Evolutionary conservation across 2,329 filamentous ascomycete genomes (phyloP).

Genomic region (Cercospora zeae-maydis): DNA sequence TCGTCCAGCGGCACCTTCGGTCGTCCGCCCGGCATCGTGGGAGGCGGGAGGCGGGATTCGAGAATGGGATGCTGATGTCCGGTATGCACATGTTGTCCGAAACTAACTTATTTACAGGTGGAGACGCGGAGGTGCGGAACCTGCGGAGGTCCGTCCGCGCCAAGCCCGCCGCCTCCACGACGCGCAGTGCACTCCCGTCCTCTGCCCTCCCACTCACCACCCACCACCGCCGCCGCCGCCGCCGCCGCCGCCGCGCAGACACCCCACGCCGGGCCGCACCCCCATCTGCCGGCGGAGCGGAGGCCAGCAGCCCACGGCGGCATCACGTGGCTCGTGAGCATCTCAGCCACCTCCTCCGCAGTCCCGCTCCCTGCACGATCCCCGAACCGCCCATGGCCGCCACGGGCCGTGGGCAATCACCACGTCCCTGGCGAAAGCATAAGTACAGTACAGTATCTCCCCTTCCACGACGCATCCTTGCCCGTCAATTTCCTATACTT

Average conservation of each 20-base stretch:
- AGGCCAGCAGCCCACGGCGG: neutral
- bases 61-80: neutral
- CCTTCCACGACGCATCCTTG: neutral
- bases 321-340: neutral
- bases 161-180: neutral
- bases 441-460: neutral
- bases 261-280: too few species aligned
- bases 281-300: too few species aligned
- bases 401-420: neutral
- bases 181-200: neutral
- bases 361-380: neutral
- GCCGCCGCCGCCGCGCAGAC: too few species aligned
- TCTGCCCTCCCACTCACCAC: neutral
- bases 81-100: neutral
- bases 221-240: too few species aligned
- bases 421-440: neutral
- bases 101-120: too few species aligned
- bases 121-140: neutral
- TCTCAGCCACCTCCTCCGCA: neutral
- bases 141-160: neutral
- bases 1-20: constrained; percentile 5
- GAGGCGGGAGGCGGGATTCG: neutral
- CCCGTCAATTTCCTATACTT: neutral
- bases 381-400: neutral
- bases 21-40: constrained; percentile 7